phyloP scores from a whole-genome alignment of 140 eudicot genomes.

The Senecio squalidus region DNA sequence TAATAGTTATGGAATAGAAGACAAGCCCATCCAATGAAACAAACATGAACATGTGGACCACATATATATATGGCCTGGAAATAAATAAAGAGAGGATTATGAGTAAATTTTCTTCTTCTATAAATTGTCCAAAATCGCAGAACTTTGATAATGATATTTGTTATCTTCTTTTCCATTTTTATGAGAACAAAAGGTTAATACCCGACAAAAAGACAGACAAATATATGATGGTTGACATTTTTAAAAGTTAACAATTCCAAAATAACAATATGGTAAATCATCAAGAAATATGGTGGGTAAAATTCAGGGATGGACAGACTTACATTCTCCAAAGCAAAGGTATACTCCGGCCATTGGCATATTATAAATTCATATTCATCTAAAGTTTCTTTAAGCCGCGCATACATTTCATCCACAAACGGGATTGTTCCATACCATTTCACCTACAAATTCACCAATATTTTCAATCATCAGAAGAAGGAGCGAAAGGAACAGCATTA shows the following conservation, averaged over 20 bases:
- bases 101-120: too few relatives aligned
- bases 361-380: slow-evolving; percentile 74
- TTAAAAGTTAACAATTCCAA: too few relatives aligned
- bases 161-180: not conserved
- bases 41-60: not conserved
- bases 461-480: not conserved
- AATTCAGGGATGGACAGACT: slow-evolving; percentile 8
- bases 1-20: slow-evolving; percentile 3
- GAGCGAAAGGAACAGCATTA: not conserved
- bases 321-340: slow-evolving; percentile 75
- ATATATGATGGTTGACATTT: too few relatives aligned
- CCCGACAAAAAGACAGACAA: not conserved
- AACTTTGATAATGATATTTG: not conserved
- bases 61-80: not conserved
- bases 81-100: not conserved
- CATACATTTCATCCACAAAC: slow-evolving; percentile 84
- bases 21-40: not conserved
- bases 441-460: slow-evolving; percentile 36
- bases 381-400: slow-evolving; percentile 58
- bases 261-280: not conserved
- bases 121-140: not conserved
- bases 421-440: slow-evolving; percentile 84
- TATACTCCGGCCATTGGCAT: slow-evolving; percentile 89
- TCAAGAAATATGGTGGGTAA: not conserved
- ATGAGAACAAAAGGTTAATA: not conserved